Evolutionary conservation across 768 basidiomycete species (phyloP), one percentile per base, ranked within the genome.

Genomic region (Rhodotorula paludigena): DNA sequence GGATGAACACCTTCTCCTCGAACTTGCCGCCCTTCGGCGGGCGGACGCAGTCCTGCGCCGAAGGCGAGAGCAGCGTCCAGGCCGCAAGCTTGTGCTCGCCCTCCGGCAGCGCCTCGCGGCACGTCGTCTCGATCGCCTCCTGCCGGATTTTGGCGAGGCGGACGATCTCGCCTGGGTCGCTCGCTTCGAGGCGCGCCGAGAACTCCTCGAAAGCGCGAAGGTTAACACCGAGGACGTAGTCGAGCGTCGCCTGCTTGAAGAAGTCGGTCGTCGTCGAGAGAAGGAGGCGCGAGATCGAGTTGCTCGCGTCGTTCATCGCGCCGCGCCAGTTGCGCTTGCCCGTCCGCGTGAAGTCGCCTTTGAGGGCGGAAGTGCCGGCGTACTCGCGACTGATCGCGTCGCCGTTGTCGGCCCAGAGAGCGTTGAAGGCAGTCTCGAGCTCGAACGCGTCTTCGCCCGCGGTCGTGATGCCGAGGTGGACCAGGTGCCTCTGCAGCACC

Each of bases 381-480:
- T 78, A 77, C 57, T 59, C 88, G 35, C 68, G 83, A 77, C 89
- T 92, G 65, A 96, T 89, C 10, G 90, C 88, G 77, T 99, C 96
- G 0, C 96, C 96, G 73, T 98, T 98, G 76, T 98, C 96, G 4
- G 96, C 96, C 96, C 96, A 99, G 25, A 91, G 89, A 89, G 89
- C 85, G 70, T 90, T 93, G 77, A 93, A 90, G 25, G 85, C 83
- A 25, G 84, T 72, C 73, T 94, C 90, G 62, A 84, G 83, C 55
- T 85, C 86, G 49, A 64, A 82, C 10, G 86, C 87, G 33, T 87
- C 84, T 16, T 90, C 80, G 76, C 92, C 51, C 87, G n/a, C n/a
- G 60, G 83, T 84, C 63, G 85, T 84, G 56, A 81, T 61, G 3
- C 80, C 80, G 36, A 81, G 73, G 52, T 79, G 78, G 5, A 78